Conservation (phyloP, 768 basidiomycete species). For the Pisolithus marmoratus region DNA sequence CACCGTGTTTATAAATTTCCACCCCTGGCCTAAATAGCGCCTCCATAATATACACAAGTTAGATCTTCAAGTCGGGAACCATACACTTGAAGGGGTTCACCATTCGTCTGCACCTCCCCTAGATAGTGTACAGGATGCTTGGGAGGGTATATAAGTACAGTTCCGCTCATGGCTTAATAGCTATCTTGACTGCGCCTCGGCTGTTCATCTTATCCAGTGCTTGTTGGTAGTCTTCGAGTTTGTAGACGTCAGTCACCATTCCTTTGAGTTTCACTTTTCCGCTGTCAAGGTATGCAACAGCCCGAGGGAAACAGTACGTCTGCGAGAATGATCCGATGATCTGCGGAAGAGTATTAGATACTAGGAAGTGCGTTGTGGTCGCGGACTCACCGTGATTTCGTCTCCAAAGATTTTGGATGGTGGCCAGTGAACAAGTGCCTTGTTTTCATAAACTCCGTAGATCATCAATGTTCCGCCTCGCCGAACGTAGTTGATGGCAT, state of each 20-base stretch:
- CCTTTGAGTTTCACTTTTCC: conserved; percentile 79
- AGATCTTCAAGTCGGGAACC: too few species aligned
- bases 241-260: conserved; percentile 70
- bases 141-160: neutral
- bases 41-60: too few species aligned
- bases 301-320: conserved; percentile 84
- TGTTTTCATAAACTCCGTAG: conserved; percentile 88
- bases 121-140: neutral
- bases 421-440: conserved; percentile 79
- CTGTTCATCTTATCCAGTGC: conserved; percentile 72
- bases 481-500: conserved; percentile 84
- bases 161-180: conserved; percentile 44
- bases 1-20: too few species aligned
- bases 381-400: conserved; percentile 49
- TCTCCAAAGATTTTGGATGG: conserved; percentile 77
- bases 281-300: conserved; percentile 82
- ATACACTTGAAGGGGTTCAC: too few species aligned
- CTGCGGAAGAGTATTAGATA: conserved; percentile 29
- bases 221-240: conserved; percentile 61
- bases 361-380: neutral
- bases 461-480: conserved; percentile 81
- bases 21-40: too few species aligned
- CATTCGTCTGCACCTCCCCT: neutral
- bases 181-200: conserved; percentile 56
- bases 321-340: conserved; percentile 92